Conservation (phyloP, 2,329 filamentous ascomycete species). For the Sarocladium kiliense region DNA sequence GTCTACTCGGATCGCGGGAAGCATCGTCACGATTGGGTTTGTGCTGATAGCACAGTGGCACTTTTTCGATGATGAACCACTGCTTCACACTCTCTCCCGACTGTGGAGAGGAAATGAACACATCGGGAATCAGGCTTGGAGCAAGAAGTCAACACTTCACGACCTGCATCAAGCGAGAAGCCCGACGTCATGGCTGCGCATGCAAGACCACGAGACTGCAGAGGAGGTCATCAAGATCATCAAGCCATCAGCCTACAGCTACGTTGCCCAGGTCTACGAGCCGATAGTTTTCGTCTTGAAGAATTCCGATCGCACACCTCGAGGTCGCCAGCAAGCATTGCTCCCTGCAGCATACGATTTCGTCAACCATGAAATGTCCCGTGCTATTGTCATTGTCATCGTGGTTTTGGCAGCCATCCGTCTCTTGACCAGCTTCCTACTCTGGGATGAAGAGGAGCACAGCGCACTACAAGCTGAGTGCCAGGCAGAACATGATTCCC, state of each 20-base stretch:
- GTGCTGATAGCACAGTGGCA: slow-evolving; percentile 72
- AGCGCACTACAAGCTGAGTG: slow-evolving; percentile 34
- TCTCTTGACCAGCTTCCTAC: slow-evolving; percentile 67
- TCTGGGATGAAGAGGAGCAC: slow-evolving; percentile 57
- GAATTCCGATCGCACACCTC: slow-evolving; percentile 60
- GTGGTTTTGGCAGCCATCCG: slow-evolving; percentile 60
- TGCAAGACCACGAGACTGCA: slow-evolving; percentile 76
- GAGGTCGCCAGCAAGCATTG: slow-evolving; percentile 30
- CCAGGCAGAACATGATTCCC: slow-evolving; percentile 38
- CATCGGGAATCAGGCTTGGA: neutral
- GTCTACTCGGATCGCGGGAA: slow-evolving; percentile 70
- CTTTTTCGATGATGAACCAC: slow-evolving; percentile 60
- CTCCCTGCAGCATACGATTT: slow-evolving; percentile 57
- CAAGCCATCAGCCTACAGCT: slow-evolving; percentile 66
- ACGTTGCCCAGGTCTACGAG: slow-evolving; percentile 69
- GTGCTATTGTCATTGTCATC: slow-evolving; percentile 59
- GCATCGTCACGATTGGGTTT: slow-evolving; percentile 66
- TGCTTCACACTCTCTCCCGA: slow-evolving; percentile 24
- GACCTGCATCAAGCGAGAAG: slow-evolving; percentile 69
- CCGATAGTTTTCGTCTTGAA: slow-evolving; percentile 68
- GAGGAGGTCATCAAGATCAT: slow-evolving; percentile 71
- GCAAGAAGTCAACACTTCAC: slow-evolving; percentile 38
- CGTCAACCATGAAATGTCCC: slow-evolving; percentile 50
- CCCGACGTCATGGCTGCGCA: slow-evolving; percentile 69
- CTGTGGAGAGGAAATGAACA: slow-evolving; percentile 16